These are phyloP conservation scores for Capsicum rhomboideum DNA, from an alignment of 257 asterid species.

Conservation along the genomic window DNA sequence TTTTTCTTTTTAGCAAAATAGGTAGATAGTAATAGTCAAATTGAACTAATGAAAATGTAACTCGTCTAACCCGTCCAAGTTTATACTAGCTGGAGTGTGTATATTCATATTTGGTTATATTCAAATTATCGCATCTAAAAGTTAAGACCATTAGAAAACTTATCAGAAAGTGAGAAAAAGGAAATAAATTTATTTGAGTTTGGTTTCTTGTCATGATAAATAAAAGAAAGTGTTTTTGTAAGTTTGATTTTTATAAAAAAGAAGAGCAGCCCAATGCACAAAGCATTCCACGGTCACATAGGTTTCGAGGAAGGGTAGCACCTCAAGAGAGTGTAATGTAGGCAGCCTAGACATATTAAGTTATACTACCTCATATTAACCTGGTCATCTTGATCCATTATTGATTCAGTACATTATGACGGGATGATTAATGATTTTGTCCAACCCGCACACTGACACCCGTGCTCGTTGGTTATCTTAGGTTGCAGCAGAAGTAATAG, in stretches of 20 bases:
- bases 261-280: neutral
- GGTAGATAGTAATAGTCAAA: neutral
- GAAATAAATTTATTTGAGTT: neutral
- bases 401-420: neutral
- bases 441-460: neutral
- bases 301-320: neutral
- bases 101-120: neutral
- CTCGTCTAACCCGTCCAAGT: neutral
- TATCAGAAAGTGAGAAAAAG: neutral
- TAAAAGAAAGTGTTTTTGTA: neutral
- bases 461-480: neutral
- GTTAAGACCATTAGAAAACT: neutral
- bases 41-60: neutral
- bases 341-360: neutral
- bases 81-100: neutral
- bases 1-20: neutral
- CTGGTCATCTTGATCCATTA: neutral
- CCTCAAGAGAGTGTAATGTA: neutral
- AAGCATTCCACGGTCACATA: neutral
- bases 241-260: neutral
- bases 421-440: neutral
- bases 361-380: too few species aligned
- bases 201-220: neutral
- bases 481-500: constrained; percentile 71
- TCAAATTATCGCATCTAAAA: neutral